Conservation (phyloP, 2,329 filamentous ascomycete genomes). For the Cytospora mali region DNA sequence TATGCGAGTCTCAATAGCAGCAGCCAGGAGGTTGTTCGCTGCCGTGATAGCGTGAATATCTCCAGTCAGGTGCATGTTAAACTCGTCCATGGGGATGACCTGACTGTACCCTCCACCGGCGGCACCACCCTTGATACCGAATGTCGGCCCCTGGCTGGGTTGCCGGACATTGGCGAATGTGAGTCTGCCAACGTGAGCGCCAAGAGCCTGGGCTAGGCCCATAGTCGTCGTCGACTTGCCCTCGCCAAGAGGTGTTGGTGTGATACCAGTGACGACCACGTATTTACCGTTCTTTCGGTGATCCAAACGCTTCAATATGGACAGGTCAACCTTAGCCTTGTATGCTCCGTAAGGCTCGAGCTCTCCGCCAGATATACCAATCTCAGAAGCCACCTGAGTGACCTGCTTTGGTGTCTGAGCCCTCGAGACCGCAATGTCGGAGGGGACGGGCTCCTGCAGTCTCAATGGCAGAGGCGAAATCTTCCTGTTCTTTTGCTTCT, state of each 20-base stretch:
- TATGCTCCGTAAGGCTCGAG: conserved; percentile 92
- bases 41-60: conserved; percentile 98
- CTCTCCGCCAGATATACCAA: conserved; percentile 87
- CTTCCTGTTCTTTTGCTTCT: conserved; percentile 77
- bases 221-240: conserved; percentile 98
- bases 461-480: conserved; percentile 84
- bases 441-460: conserved; percentile 80
- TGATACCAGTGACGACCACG: conserved; percentile 92
- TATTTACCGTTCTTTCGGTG: conserved; percentile 90
- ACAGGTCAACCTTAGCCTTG: conserved; percentile 93
- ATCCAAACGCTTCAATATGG: conserved; percentile 77
- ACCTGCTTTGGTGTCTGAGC: conserved; percentile 92
- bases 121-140: conserved; percentile 98
- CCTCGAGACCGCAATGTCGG: conserved; percentile 90
- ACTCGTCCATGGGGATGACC: conserved; percentile 99
- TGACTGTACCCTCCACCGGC: conserved; percentile 98
- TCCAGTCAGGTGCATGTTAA: conserved; percentile 95
- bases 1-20: conserved; percentile 95
- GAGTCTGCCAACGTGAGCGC: conserved; percentile 82
- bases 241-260: conserved; percentile 92
- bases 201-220: conserved; percentile 89
- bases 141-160: conserved; percentile 95
- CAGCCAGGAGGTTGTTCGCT: conserved; percentile 94
- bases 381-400: conserved; percentile 78
- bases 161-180: conserved; percentile 97